Evolutionary conservation across 176 grass and related monocot genomes (phyloP).

Genomic region (Musa beccarii): DNA sequence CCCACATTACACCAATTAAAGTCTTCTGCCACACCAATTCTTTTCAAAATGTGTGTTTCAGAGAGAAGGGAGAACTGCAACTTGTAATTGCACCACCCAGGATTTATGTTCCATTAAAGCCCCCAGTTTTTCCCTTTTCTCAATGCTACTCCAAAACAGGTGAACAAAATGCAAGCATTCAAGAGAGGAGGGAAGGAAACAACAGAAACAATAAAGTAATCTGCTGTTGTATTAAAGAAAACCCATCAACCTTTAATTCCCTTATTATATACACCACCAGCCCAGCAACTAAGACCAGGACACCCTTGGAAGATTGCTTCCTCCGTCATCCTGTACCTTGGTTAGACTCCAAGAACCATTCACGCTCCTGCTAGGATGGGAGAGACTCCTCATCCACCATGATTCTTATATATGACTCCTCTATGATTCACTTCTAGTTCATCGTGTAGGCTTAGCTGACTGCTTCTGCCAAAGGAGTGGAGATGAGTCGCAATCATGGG

Average conservation of each 20-base stretch:
- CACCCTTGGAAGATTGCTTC: neutral
- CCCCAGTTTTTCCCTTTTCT: conserved; percentile 7
- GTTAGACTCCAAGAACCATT: neutral
- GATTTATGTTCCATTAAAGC: conserved; percentile 8
- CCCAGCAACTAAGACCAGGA: neutral
- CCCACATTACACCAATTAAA: neutral
- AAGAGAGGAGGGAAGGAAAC: neutral
- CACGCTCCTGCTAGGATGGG: neutral
- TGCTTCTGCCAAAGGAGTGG: neutral
- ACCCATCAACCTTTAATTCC: neutral
- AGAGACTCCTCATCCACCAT: neutral
- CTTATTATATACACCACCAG: conserved; percentile 6
- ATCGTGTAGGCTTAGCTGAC: neutral
- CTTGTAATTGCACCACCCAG: neutral
- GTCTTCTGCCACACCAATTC: neutral
- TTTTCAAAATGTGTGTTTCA: neutral
- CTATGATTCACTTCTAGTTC: neutral
- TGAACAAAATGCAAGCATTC: neutral
- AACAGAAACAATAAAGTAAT: neutral
- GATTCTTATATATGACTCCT: neutral
- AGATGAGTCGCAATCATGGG: conserved; percentile 13
- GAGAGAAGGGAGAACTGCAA: neutral
- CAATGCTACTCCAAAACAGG: neutral
- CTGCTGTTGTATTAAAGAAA: conserved; percentile 1
- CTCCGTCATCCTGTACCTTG: neutral